phyloP scores from a whole-genome alignment of 2,329 filamentous ascomycete species.

The Verticillium nubilum region DNA sequence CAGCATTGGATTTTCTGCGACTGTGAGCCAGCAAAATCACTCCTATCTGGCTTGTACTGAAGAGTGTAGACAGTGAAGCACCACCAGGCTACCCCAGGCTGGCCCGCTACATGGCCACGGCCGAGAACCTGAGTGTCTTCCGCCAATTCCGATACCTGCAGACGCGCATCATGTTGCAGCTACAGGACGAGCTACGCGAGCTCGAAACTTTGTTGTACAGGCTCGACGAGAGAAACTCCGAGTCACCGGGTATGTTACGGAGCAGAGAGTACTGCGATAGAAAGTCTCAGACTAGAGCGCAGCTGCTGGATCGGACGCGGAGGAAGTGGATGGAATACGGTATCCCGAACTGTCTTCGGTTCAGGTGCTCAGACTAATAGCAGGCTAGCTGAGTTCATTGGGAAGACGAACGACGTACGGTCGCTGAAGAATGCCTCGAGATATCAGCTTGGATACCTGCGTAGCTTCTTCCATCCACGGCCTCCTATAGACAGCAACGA shows the following conservation, averaged over 20 bases:
- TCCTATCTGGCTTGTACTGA: background rate
- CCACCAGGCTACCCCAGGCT: background rate
- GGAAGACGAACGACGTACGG: background rate
- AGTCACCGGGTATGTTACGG: background rate
- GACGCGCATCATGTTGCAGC: background rate
- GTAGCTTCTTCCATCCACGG: background rate
- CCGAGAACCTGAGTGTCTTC: background rate
- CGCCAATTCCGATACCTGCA: slow-evolving; percentile 1
- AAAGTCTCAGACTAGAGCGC: background rate
- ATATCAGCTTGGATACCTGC: background rate
- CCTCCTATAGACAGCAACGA: background rate
- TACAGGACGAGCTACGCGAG: background rate
- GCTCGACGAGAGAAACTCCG: background rate
- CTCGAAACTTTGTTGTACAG: background rate
- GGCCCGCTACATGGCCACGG: background rate
- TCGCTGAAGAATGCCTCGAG: background rate
- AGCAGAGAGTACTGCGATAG: background rate
- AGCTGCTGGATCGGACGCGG: background rate
- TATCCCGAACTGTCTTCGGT: background rate
- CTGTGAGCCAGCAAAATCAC: background rate
- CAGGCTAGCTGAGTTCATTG: background rate
- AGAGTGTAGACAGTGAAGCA: background rate
- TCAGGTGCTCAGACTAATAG: background rate
- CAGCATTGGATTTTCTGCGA: background rate
- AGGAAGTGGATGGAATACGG: slow-evolving; percentile 1